Evolutionary conservation across 768 basidiomycete species (phyloP).

Genomic region (Termitomyces sp.): DNA sequence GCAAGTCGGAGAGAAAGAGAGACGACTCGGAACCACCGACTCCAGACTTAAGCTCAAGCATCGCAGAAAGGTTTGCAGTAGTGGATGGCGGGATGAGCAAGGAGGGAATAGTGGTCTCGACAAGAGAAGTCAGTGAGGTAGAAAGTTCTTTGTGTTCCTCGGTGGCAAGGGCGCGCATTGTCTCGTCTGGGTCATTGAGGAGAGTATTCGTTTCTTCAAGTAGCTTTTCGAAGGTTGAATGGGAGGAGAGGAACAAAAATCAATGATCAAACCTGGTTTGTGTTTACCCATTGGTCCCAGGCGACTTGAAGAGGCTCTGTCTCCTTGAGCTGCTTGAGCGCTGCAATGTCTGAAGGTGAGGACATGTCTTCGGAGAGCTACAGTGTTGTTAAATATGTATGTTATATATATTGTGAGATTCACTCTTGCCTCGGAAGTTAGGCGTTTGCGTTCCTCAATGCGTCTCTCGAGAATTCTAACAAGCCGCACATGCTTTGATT

Average conservation of each 20-base stretch:
- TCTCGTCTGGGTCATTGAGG: conserved; percentile 66
- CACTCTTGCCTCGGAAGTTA: conserved; percentile 36
- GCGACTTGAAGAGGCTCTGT: conserved; percentile 59
- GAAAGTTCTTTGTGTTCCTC: conserved; percentile 57
- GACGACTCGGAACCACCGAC: conserved; percentile 89
- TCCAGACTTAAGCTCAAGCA: conserved; percentile 89
- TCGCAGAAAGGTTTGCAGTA: conserved; percentile 63
- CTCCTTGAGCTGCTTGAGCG: conserved; percentile 61
- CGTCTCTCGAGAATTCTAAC: conserved; percentile 49
- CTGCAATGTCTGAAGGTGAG: conserved; percentile 48
- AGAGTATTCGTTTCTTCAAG: conserved; percentile 57
- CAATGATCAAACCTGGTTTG: conserved; percentile 43
- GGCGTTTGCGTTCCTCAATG: conserved; percentile 40
- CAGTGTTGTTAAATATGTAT: conserved; percentile 5
- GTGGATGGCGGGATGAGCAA: conserved; percentile 70
- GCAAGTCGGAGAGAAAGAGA: conserved; percentile 71
- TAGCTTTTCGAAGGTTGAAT: conserved; percentile 42
- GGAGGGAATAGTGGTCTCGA: conserved; percentile 51
- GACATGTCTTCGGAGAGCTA: conserved; percentile 52
- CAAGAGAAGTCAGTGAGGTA: conserved; percentile 24
- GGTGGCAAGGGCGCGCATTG: conserved; percentile 67
- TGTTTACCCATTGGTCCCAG: conserved; percentile 61
- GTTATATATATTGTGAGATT: not conserved
- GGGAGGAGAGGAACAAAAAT: not conserved
- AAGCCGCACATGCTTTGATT: conserved; percentile 39